A percentile compares a stretch with the other conserved stretches of the same genome.
Conservation (phyloP, 169 alveolate genomes). For the Plasmodium fragile region DNA sequence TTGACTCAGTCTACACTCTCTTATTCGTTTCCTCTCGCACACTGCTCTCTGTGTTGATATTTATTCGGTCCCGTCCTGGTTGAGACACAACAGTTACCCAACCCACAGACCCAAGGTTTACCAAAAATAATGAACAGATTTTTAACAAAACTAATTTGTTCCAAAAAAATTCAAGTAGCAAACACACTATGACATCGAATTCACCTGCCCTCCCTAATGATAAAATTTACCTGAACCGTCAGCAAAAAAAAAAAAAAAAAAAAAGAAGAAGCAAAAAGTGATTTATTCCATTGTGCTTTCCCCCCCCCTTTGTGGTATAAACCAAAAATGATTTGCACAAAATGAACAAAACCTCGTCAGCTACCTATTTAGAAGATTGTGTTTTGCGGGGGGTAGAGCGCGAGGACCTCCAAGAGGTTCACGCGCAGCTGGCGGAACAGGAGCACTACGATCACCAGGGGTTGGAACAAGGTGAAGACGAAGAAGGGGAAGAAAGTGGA, state of each 20-base stretch:
- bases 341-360: neutral
- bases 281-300: neutral
- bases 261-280: neutral
- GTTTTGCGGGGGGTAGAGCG: neutral
- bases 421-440: neutral
- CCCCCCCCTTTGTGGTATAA: neutral
- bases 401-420: neutral
- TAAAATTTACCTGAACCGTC: neutral
- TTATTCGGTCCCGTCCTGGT: neutral
- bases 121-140: neutral
- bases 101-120: neutral
- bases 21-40: neutral
- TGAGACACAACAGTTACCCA: neutral
- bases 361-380: neutral
- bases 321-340: neutral
- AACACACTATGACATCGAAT: conserved; percentile 15
- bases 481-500: neutral
- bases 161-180: neutral
- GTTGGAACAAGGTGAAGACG: neutral
- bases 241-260: neutral
- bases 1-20: neutral
- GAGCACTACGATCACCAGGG: neutral
- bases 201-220: neutral
- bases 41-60: neutral
- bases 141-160: neutral